Evolutionary conservation across 2,329 filamentous ascomycete species (phyloP).

Genomic region (Rutstroemia sp.): DNA sequence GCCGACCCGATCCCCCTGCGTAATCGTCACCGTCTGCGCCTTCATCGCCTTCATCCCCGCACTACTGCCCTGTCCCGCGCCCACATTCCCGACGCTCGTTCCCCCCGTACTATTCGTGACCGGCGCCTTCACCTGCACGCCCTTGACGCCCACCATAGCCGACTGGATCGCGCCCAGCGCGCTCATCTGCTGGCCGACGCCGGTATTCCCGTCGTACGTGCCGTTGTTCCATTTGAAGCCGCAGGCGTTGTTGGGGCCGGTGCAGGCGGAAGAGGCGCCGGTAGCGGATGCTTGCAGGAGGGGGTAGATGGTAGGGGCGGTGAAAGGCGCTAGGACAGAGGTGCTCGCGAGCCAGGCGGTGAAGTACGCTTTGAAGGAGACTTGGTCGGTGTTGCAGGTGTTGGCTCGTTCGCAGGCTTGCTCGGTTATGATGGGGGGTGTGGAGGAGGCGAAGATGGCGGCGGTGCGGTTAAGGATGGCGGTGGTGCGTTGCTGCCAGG

Average conservation of each 20-base stretch:
- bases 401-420: slow-evolving; percentile 47
- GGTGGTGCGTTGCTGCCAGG: slow-evolving; percentile 52
- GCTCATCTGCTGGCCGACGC: slow-evolving; percentile 66
- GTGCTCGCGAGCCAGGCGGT: slow-evolving; percentile 54
- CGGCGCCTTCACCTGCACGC: slow-evolving; percentile 31
- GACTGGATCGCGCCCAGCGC: slow-evolving; percentile 53
- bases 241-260: slow-evolving; percentile 52
- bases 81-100: slow-evolving; percentile 25
- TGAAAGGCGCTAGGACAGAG: slow-evolving; percentile 57
- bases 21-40: slow-evolving; percentile 17
- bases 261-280: slow-evolving; percentile 49
- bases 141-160: slow-evolving; percentile 28
- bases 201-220: slow-evolving; percentile 47
- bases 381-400: slow-evolving; percentile 55
- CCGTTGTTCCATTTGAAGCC: slow-evolving; percentile 51
- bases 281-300: slow-evolving; percentile 46
- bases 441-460: slow-evolving; percentile 43
- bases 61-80: neutral
- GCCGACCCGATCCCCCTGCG: slow-evolving; percentile 34
- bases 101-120: slow-evolving; percentile 33
- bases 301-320: slow-evolving; percentile 43
- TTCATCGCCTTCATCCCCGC: neutral
- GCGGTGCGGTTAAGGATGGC: slow-evolving; percentile 46
- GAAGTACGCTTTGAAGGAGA: slow-evolving; percentile 57
- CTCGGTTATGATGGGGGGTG: slow-evolving; percentile 38